These are phyloP conservation scores for Oryza glaberrima DNA, from an alignment of 176 grass and related monocot genomes.

Conservation along the genomic window DNA sequence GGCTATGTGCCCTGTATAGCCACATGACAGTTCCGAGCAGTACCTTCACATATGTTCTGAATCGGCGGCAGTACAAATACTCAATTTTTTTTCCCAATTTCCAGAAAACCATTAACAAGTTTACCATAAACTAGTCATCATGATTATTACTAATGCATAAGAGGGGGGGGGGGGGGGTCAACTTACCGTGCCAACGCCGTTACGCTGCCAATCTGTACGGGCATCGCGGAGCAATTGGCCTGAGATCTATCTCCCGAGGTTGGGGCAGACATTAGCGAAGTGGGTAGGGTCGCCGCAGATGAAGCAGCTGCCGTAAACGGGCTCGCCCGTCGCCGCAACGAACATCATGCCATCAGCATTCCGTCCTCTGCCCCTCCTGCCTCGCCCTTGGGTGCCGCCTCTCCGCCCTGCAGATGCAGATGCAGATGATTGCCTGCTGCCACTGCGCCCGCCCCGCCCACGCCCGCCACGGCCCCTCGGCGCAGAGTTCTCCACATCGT, in stretches of 20 bases:
- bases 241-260: conserved; percentile 55
- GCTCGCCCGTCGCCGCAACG: conserved; percentile 83
- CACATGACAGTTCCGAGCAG: neutral
- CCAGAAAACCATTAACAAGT: neutral
- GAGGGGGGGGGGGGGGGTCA: too few species aligned
- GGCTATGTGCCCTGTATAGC: neutral
- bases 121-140: neutral
- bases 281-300: conserved; percentile 83
- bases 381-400: conserved; percentile 43
- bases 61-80: neutral
- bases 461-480: conserved; percentile 37
- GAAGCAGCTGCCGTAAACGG: conserved; percentile 65
- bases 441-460: conserved; percentile 10
- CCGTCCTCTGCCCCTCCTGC: conserved; percentile 46
- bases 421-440: conserved; percentile 51
- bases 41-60: neutral
- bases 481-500: conserved; percentile 57
- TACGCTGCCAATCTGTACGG: neutral
- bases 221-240: neutral
- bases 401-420: conserved; percentile 55
- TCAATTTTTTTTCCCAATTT: too few species aligned
- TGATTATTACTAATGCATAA: neutral
- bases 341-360: conserved; percentile 53
- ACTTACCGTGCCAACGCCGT: neutral
- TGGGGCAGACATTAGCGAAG: conserved; percentile 83